phyloP scores from a whole-genome alignment of 163 green algal genomes.

The Prototheca cutis region DNA sequence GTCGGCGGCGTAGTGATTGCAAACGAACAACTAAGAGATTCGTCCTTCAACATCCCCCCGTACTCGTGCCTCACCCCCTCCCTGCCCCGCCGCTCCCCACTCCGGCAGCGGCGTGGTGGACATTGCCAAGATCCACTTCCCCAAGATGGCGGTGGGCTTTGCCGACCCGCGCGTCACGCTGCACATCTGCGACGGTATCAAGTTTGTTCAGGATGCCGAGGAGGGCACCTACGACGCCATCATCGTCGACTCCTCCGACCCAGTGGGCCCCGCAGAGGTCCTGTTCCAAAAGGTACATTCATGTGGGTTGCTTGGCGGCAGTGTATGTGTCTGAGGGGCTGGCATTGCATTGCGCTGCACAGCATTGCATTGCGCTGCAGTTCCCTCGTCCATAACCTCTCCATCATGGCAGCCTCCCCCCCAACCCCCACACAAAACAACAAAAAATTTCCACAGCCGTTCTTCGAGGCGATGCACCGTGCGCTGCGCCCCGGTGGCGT shows the following conservation, averaged over 20 bases:
- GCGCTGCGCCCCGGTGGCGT: constrained; percentile 86
- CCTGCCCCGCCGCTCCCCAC: too few relatives aligned
- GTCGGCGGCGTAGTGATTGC: too few relatives aligned
- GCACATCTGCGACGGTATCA: constrained; percentile 82
- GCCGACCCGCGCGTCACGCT: constrained; percentile 75
- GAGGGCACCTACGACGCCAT: constrained; percentile 90
- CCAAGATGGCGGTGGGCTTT: constrained; percentile 83
- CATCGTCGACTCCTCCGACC: constrained; percentile 97
- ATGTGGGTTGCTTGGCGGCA: neutral
- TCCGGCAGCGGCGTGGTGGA: constrained; percentile 84
- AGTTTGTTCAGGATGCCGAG: constrained; percentile 68
- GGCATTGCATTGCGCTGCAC: too few relatives aligned
- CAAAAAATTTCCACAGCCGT: constrained; percentile 63
- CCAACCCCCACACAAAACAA: too few relatives aligned
- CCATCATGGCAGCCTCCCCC: too few relatives aligned
- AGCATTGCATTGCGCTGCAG: too few relatives aligned
- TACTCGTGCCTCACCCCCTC: too few relatives aligned
- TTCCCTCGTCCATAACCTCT: too few relatives aligned
- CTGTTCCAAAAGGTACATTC: constrained; percentile 78
- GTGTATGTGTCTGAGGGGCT: neutral
- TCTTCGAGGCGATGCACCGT: constrained; percentile 90
- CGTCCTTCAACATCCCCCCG: too few relatives aligned
- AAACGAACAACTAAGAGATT: too few relatives aligned
- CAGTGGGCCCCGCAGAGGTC: constrained; percentile 88
- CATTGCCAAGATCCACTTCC: constrained; percentile 81